These are phyloP conservation scores for Fraxinus albicans DNA, from an alignment of 305 asterid genomes.

Conservation along the genomic window DNA sequence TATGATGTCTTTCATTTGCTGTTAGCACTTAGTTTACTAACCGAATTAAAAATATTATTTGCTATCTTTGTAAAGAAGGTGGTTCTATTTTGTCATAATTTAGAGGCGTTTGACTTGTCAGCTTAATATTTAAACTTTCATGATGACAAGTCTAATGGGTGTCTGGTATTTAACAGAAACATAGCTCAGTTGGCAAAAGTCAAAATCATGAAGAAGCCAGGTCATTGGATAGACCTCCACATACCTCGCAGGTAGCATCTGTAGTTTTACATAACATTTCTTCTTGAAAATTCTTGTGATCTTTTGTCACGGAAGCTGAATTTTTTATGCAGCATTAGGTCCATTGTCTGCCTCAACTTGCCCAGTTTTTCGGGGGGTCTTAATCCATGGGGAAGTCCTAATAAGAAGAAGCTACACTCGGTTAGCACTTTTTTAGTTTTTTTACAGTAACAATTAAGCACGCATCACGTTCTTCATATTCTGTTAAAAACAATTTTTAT, in stretches of 20 bases:
- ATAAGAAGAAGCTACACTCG: constrained; percentile 26
- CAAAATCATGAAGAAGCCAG: constrained; percentile 30
- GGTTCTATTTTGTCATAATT: not conserved
- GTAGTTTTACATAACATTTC: not conserved
- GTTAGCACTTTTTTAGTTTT: constrained; percentile 23
- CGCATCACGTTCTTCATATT: not conserved
- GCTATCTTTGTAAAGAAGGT: not conserved
- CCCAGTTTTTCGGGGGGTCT: constrained; percentile 61
- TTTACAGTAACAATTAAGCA: not conserved
- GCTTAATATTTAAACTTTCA: not conserved
- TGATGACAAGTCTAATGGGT: not conserved
- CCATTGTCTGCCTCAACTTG: constrained; percentile 46
- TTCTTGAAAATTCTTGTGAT: not conserved
- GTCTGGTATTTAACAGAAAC: constrained; percentile 20
- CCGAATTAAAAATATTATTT: not conserved
- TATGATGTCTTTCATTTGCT: not conserved
- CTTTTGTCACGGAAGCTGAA: not conserved
- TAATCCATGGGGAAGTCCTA: constrained; percentile 55
- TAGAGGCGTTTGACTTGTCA: not conserved
- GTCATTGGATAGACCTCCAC: constrained; percentile 32
- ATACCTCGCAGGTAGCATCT: constrained; percentile 29
- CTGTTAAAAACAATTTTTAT: not conserved
- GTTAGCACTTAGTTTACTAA: not conserved
- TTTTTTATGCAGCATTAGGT: constrained; percentile 38
- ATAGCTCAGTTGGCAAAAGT: constrained; percentile 33